phyloP scores from a whole-genome alignment of 768 basidiomycete genomes.

The Psilocybe subaeruginosa region DNA sequence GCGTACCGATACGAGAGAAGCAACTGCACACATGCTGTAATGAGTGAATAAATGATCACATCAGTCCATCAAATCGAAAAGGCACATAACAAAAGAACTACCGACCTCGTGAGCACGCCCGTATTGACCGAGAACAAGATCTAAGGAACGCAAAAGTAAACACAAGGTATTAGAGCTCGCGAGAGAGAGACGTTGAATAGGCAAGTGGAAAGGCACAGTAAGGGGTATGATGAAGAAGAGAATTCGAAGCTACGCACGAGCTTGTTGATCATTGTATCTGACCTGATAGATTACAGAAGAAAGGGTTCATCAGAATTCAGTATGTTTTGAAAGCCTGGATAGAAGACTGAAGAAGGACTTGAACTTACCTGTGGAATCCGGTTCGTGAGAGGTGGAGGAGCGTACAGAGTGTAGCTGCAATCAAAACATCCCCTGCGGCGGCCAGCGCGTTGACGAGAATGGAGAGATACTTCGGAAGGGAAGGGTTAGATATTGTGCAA shows the following conservation, averaged over 20 bases:
- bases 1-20: slow-evolving; percentile 52
- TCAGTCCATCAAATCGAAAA: background rate
- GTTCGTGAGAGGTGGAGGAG: slow-evolving; percentile 46
- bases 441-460: slow-evolving; percentile 45
- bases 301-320: background rate
- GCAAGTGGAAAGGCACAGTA: background rate
- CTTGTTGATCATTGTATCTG: slow-evolving; percentile 48
- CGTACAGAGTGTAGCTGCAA: slow-evolving; percentile 40
- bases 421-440: slow-evolving; percentile 46
- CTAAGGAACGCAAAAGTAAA: slow-evolving; percentile 21
- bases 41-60: slow-evolving; percentile 2
- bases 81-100: background rate
- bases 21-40: slow-evolving; percentile 54
- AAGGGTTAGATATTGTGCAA: background rate
- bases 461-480: slow-evolving; percentile 33
- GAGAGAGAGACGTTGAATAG: too few species aligned
- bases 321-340: background rate
- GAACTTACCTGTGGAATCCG: slow-evolving; percentile 42
- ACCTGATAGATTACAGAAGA: slow-evolving; percentile 28
- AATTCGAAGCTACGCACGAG: slow-evolving; percentile 30
- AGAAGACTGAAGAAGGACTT: background rate
- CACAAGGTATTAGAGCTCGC: background rate
- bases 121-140: slow-evolving; percentile 49
- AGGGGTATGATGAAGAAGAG: background rate
- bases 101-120: slow-evolving; percentile 41